Evolutionary conservation across 148 eudicot genomes (phyloP), one percentile per base, ranked within the genome.

Genomic region (Cornus suecica): DNA sequence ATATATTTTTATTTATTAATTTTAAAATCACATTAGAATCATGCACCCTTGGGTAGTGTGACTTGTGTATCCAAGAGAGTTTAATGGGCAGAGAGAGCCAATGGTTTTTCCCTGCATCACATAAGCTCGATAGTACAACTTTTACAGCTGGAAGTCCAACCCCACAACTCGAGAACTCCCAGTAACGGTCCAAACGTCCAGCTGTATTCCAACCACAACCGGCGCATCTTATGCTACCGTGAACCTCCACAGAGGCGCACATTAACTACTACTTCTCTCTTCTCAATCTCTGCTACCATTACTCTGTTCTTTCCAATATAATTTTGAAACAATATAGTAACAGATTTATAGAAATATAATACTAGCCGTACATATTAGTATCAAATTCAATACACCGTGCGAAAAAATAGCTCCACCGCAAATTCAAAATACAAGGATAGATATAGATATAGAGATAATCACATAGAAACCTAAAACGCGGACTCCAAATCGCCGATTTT

Each of bases 401-500:
- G n/a, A n/a, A n/a, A n/a, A n/a, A n/a, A n/a, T n/a, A n/a, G n/a
- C n/a, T n/a, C n/a, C n/a, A n/a, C 14, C 25, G 60, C 20, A 54
- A 37, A 37, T 34, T 74, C 76, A 26, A 11, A 48, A 62, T 15
- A 18, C 7, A 37, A 8, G 31, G 66, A 31, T 8, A 3, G 24
- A 25, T 31, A 32, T 25, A 41, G 31, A n/a, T n/a, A n/a, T n/a
- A 60, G 15, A 30, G 51, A 51, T 23, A 27, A 24, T 20, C 42
- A 28, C 8, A 58, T 65, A 60, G 64, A 37, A 37, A 37, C 60
- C 52, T 10, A 26, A 29, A 76, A 78, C 27, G 66, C 16, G 70
- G 69, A 29, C 77, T 79, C 86, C 76, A 86, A 81, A 69, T 77
- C 68, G 76, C 81, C 88, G 62, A 90, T 71, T 86, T 90, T 90